Evolutionary conservation across 352 stramenopile genomes (phyloP).

Genomic region (Globisporangium apiculatum): DNA sequence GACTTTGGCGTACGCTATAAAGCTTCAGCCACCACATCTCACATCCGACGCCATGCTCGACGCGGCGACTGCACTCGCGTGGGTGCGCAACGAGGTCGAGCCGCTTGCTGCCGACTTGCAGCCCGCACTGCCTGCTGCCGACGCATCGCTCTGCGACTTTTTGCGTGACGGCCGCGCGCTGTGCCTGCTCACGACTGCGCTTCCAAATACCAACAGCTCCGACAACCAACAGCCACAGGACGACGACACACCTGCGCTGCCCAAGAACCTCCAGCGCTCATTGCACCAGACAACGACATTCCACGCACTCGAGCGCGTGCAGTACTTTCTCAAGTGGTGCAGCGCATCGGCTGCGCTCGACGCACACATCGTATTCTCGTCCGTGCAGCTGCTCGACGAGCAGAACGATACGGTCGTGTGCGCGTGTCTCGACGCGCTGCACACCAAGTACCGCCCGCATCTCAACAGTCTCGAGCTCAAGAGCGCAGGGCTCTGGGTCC

Average conservation of each 20-base stretch:
- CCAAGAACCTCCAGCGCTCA: slow-evolving; percentile 67
- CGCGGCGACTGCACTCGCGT: slow-evolving; percentile 25
- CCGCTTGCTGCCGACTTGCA: slow-evolving; percentile 20
- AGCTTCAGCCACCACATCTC: background rate
- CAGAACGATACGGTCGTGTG: slow-evolving; percentile 57
- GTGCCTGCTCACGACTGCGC: slow-evolving; percentile 53
- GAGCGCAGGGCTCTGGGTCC: slow-evolving; percentile 7
- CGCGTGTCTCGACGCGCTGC: slow-evolving; percentile 52
- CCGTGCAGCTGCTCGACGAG: slow-evolving; percentile 75
- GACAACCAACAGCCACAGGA: background rate
- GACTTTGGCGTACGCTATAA: background rate
- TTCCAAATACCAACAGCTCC: slow-evolving; percentile 8
- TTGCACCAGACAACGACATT: slow-evolving; percentile 69
- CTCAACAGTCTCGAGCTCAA: background rate
- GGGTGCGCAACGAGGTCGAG: slow-evolving; percentile 52
- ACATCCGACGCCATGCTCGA: slow-evolving; percentile 2
- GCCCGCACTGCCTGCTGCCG: slow-evolving; percentile 21
- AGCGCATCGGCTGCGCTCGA: slow-evolving; percentile 42
- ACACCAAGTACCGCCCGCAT: slow-evolving; percentile 41
- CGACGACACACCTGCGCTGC: slow-evolving; percentile 27
- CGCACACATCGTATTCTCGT: slow-evolving; percentile 71
- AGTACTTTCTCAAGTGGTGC: slow-evolving; percentile 84
- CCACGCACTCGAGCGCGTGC: slow-evolving; percentile 75
- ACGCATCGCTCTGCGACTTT: slow-evolving; percentile 49
- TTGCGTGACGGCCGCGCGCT: slow-evolving; percentile 73